Evolutionary conservation across 2,329 filamentous ascomycete genomes (phyloP).

Genomic region (Talaromyces marneffei): DNA sequence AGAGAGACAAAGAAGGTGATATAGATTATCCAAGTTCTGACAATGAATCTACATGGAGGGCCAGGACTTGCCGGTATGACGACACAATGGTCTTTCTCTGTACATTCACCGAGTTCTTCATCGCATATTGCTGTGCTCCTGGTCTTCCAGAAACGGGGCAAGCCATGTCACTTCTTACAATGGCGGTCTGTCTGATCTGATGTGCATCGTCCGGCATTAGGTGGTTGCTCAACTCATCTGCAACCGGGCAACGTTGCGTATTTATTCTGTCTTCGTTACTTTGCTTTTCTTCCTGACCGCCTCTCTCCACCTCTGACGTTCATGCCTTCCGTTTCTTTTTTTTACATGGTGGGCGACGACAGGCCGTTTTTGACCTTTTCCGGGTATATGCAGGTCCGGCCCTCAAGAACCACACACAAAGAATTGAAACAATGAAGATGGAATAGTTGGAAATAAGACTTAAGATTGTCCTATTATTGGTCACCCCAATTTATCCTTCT

Average conservation of each 20-base stretch:
- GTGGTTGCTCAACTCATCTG: not conserved
- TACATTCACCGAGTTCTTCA: not conserved
- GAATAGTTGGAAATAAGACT: not conserved
- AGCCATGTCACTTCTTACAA: not conserved
- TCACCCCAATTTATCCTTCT: not conserved
- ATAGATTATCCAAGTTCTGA: not conserved
- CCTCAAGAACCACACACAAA: not conserved
- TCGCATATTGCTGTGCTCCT: not conserved
- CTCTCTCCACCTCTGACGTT: not conserved
- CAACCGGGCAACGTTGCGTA: not conserved
- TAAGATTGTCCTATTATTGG: not conserved
- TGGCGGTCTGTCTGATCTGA: constrained; percentile 9
- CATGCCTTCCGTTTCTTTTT: not conserved
- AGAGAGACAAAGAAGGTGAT: not conserved
- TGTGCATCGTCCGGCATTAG: not conserved
- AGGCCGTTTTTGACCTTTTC: not conserved
- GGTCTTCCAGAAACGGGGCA: not conserved
- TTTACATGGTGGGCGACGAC: constrained; percentile 5
- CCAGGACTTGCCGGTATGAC: not conserved
- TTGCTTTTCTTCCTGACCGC: constrained; percentile 10
- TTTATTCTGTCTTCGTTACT: not conserved
- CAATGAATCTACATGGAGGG: not conserved
- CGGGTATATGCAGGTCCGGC: not conserved
- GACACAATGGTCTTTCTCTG: not conserved
- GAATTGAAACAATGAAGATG: not conserved